Conservation (phyloP, 202 grass and related monocot species). For the Alloteropsis angusta region DNA sequence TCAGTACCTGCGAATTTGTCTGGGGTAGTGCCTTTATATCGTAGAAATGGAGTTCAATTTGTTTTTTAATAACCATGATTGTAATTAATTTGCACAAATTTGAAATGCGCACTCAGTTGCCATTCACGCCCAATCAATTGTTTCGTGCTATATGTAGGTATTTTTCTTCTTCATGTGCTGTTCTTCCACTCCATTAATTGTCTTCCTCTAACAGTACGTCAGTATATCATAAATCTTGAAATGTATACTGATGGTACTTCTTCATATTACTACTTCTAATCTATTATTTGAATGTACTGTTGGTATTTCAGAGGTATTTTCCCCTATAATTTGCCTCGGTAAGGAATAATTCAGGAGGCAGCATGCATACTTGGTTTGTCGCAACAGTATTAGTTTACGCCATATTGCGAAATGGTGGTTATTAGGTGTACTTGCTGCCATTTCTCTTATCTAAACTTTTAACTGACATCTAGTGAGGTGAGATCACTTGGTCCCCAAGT, state of each 20-base stretch:
- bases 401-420: background rate
- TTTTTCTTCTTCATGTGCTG: background rate
- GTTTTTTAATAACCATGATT: background rate
- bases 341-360: background rate
- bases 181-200: background rate
- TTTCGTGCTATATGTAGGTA: too few species aligned
- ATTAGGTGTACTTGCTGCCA: conserved; percentile 14
- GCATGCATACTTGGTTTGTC: background rate
- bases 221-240: background rate
- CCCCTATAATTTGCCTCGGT: background rate
- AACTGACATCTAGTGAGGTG: conserved; percentile 13
- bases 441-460: conserved; percentile 11
- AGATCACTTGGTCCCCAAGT: conserved; percentile 30
- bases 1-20: background rate
- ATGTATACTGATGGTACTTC: background rate
- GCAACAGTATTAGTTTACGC: background rate
- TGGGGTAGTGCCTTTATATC: background rate
- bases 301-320: background rate
- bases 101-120: background rate
- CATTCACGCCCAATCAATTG: background rate
- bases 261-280: background rate
- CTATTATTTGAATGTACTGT: background rate
- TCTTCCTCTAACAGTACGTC: background rate
- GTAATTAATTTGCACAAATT: background rate
- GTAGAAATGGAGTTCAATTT: background rate